Conservation (phyloP, 1,284 basidiomycete species). For the Pyrrhoderma lamaoense region DNA sequence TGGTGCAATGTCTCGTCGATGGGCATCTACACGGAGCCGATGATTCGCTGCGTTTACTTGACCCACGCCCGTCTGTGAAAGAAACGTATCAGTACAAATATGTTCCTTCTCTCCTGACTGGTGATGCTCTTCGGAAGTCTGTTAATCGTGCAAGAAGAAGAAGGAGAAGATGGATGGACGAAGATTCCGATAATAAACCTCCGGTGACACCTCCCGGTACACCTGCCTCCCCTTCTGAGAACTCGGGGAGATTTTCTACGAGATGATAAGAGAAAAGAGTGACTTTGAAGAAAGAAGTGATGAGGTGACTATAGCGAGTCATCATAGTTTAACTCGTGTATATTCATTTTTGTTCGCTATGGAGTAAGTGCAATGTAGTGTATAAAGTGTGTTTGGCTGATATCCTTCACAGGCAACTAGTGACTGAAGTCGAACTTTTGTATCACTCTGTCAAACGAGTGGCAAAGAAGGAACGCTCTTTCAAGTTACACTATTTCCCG, state of each 20-base stretch:
- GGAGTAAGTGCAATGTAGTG: constrained; percentile 19
- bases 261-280: constrained; percentile 15
- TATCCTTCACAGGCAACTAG: constrained; percentile 21
- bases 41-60: constrained; percentile 15
- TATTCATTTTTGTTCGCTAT: constrained; percentile 28
- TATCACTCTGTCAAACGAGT: constrained; percentile 21
- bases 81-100: constrained; percentile 14
- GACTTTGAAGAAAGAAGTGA: constrained; percentile 11
- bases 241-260: constrained; percentile 14
- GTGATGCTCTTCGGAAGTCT: background rate
- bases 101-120: constrained; percentile 1
- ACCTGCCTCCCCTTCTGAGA: constrained; percentile 1
- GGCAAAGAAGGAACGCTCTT: constrained; percentile 2
- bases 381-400: background rate
- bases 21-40: constrained; percentile 17
- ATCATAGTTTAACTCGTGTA: constrained; percentile 24
- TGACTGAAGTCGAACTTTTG: constrained; percentile 22
- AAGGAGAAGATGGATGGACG: constrained; percentile 11
- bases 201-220: constrained; percentile 1
- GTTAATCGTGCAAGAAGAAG: constrained; percentile 3
- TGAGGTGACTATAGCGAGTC: constrained; percentile 6
- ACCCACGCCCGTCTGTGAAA: constrained; percentile 16
- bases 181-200: background rate
- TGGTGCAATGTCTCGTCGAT: constrained; percentile 13
- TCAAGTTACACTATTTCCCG: constrained; percentile 30